Evolutionary conservation across 495 filamentous ascomycete genomes (phyloP).

Genomic region (Staphylotrichum longicolle): DNA sequence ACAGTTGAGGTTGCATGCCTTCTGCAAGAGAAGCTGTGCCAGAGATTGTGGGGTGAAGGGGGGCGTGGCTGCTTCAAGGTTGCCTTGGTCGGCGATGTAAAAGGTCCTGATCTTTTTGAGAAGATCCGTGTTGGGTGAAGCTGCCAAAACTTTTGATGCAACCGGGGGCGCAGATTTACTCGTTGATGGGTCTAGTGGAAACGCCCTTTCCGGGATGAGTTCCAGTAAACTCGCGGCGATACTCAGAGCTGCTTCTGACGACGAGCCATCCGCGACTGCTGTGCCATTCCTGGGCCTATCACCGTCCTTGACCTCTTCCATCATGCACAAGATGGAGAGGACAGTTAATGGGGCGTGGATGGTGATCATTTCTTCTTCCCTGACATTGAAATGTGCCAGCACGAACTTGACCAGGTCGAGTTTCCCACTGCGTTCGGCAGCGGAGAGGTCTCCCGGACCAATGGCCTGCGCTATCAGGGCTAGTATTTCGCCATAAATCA

Average conservation of each 20-base stretch:
- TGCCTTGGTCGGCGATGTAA: constrained; percentile 59
- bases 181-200: constrained; percentile 42
- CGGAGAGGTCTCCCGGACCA: constrained; percentile 40
- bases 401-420: constrained; percentile 79
- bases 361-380: constrained; percentile 92
- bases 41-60: constrained; percentile 59
- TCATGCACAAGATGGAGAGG: constrained; percentile 63
- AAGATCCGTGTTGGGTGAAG: constrained; percentile 48
- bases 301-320: constrained; percentile 44
- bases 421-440: constrained; percentile 50
- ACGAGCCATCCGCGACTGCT: constrained; percentile 7
- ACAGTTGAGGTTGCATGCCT: constrained; percentile 55
- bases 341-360: constrained; percentile 76
- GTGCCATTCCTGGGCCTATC: constrained; percentile 16
- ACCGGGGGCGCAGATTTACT: constrained; percentile 26
- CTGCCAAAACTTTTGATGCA: constrained; percentile 31
- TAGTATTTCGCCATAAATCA: constrained; percentile 85
- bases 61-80: constrained; percentile 48
- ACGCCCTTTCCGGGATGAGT: constrained; percentile 68
- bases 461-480: constrained; percentile 58
- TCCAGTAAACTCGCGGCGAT: constrained; percentile 58
- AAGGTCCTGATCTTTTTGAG: constrained; percentile 62
- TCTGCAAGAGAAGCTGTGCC: constrained; percentile 60
- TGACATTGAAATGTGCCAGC: constrained; percentile 83
- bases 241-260: constrained; percentile 46